A percentile compares a stretch with the other conserved stretches of the same genome.
Conservation (phyloP, 1,284 basidiomycete species). For the Cyathus olla region DNA sequence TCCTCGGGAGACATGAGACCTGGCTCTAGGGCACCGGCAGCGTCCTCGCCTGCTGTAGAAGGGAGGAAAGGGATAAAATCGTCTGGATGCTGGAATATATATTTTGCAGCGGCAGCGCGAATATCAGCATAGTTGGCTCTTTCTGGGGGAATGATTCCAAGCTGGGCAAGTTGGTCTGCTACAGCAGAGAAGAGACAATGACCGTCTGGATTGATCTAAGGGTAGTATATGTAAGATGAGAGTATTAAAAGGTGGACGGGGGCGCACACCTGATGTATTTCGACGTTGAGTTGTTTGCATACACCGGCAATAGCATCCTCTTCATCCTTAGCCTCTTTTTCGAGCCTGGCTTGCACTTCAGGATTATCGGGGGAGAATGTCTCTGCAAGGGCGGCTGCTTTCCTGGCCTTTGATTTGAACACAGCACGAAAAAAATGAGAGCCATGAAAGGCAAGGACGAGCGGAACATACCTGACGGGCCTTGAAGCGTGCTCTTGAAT, state of each 20-base stretch:
- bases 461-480: constrained; percentile 74
- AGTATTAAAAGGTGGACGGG: too few relatives aligned
- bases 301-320: constrained; percentile 74
- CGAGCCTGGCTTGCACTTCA: constrained; percentile 71
- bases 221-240: not conserved
- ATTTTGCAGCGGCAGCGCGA: constrained; percentile 82
- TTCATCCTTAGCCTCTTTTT: constrained; percentile 80
- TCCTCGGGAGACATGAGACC: constrained; percentile 81
- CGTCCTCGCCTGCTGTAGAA: constrained; percentile 80
- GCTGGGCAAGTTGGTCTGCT: constrained; percentile 86
- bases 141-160: constrained; percentile 65
- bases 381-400: constrained; percentile 77
- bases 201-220: constrained; percentile 91
- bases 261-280: constrained; percentile 74
- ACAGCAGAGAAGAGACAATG: constrained; percentile 96
- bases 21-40: constrained; percentile 71
- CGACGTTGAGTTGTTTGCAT: constrained; percentile 76
- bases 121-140: constrained; percentile 70
- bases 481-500: constrained; percentile 78
- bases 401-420: constrained; percentile 69
- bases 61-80: constrained; percentile 97
- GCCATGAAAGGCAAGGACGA: not conserved
- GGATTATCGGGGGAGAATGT: constrained; percentile 69
- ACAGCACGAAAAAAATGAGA: constrained; percentile 1
- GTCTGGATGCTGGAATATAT: constrained; percentile 87